A percentile compares a stretch with the other conserved stretches of the same genome.
Evolutionary conservation across 768 basidiomycete species (phyloP).

Genomic region (Lyophyllum atratum): DNA sequence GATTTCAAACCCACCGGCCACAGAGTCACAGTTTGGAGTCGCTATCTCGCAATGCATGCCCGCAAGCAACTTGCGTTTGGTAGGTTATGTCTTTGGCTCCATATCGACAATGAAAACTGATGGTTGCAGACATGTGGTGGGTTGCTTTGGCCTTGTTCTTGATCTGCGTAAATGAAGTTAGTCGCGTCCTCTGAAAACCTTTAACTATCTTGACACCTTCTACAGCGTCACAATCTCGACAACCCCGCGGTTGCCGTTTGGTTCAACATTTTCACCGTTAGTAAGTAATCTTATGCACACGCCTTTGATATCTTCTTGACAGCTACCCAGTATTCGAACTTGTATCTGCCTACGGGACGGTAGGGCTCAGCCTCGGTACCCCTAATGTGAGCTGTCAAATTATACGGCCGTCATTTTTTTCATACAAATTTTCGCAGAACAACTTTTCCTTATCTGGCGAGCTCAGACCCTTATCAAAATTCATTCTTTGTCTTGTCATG

Average conservation of each 20-base stretch:
- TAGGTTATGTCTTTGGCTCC: conserved; percentile 29
- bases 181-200: conserved; percentile 12
- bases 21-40: conserved; percentile 69
- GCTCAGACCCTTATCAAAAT: conserved; percentile 79
- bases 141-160: conserved; percentile 81
- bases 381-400: conserved; percentile 54
- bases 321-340: conserved; percentile 73
- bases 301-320: background rate
- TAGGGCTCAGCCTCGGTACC: conserved; percentile 89
- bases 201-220: conserved; percentile 1
- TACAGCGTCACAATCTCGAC: conserved; percentile 59
- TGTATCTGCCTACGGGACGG: conserved; percentile 85
- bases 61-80: conserved; percentile 91
- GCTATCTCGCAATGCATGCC: conserved; percentile 80
- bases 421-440: conserved; percentile 43
- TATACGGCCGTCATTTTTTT: conserved; percentile 6
- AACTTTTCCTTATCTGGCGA: conserved; percentile 83
- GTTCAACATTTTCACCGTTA: conserved; percentile 84
- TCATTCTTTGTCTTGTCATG: conserved; percentile 88
- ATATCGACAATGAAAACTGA: background rate
- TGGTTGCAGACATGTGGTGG: conserved; percentile 92
- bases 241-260: conserved; percentile 55
- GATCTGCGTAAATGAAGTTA: conserved; percentile 91
- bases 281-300: conserved; percentile 39
- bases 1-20: conserved; percentile 45